Base-by-base conservation (phyloP, 768 basidiomycete species). In the Panus rudis region DNA sequence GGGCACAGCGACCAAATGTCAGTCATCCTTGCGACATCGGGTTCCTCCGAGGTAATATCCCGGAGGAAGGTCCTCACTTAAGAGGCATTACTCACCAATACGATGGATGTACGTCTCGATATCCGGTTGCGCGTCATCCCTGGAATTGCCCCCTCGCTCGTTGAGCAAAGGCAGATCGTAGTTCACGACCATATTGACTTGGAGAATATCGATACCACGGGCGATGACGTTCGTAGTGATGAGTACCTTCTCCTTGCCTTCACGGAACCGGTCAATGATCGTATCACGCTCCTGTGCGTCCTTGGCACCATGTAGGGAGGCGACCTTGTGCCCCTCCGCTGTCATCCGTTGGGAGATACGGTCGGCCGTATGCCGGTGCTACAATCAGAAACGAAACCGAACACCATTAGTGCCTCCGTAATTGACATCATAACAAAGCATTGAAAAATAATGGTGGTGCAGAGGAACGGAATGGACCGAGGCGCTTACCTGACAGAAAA, bases 101-200 rank as follows among this genome's bases (percentile, higher is more conserved):
- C 96, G 83, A 64, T 99, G 96, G 35, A 98, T 84, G 60, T 99
- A 99, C 1, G 94, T 98, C 70, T 98, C 96, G 35, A 92, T 73
- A 59, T 99, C 96, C 0, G 92, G 91, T 46, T 66, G 70, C 52
- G 62, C 73, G 48, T 86, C 83, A 19, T 59, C 63, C 38, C 50
- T 57, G 52, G 59, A 62, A 42, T 54, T 64, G 50, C 67, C 63
- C 42, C 70, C 66, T 24, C 84, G 79, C 55, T 88, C 85, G 52
- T 79, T 83, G 76, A 88, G 79, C 35, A 92, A 67, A 0, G 93
- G 92, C 21, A 96, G 75, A 59, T 97, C 93, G 59, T 98, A 99
- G 67, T 98, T 98, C 63, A 99, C 92, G n/a, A 98, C 94, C 92
- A 99, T 92, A 72, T 97, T 99, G 55, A 99, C 96, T 69, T 97